A percentile compares a stretch with the other conserved stretches of the same genome.
These are phyloP conservation scores for Paramecium sexaurelia DNA, from an alignment of 73 alveolate genomes.

Conservation along the genomic window DNA sequence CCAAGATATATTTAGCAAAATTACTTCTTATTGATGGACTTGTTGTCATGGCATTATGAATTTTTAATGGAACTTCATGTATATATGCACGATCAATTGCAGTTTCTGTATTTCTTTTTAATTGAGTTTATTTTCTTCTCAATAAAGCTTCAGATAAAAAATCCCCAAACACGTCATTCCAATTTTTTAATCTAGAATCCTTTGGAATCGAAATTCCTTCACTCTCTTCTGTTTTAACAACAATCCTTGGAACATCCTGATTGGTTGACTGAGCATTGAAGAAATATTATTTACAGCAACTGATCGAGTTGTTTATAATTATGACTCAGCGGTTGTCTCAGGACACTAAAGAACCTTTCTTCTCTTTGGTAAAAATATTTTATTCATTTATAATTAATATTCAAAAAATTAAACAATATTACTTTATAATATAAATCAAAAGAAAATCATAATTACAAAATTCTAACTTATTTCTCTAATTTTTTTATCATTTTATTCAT, in stretches of 20 bases:
- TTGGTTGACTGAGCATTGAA: constrained; percentile 38
- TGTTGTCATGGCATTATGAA: not conserved
- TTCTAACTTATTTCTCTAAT: too few relatives aligned
- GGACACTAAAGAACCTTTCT: not conserved
- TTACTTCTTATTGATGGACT: constrained; percentile 31
- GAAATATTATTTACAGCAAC: constrained; percentile 15
- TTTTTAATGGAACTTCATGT: constrained; percentile 29
- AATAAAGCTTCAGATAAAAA: constrained; percentile 11
- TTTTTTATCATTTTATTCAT: too few relatives aligned
- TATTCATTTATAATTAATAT: not conserved
- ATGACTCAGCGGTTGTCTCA: not conserved
- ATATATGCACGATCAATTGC: constrained; percentile 7
- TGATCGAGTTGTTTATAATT: not conserved
- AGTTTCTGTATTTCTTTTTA: not conserved
- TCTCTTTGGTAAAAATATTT: not conserved
- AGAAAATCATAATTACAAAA: too few relatives aligned
- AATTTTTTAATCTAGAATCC: constrained; percentile 15
- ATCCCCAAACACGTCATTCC: constrained; percentile 56
- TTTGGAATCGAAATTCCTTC: not conserved
- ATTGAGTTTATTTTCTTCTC: not conserved
- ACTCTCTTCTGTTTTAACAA: constrained; percentile 22
- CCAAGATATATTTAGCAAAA: not conserved
- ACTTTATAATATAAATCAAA: not conserved
- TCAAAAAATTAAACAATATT: not conserved
- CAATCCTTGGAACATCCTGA: not conserved